A percentile compares a stretch with the other conserved stretches of the same genome.
Conservation (phyloP, 768 basidiomycete species). For the Tricholomella constricta region DNA sequence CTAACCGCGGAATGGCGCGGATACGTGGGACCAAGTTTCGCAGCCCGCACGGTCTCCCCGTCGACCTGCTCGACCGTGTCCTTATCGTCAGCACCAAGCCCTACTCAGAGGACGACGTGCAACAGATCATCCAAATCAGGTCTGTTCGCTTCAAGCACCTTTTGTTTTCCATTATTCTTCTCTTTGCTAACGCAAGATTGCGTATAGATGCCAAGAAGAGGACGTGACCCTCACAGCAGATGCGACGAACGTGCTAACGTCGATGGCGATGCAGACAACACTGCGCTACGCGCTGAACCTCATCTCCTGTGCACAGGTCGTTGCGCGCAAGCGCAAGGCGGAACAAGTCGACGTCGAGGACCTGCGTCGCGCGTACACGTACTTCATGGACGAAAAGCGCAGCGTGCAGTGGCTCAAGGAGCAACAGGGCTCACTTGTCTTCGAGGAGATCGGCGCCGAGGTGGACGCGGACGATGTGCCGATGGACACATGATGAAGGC, state of each 20-base stretch:
- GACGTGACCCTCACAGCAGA: constrained; percentile 81
- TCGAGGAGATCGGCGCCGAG: constrained; percentile 35
- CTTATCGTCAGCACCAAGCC: constrained; percentile 93
- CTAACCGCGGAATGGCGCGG: constrained; percentile 91
- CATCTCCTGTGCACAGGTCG: constrained; percentile 88
- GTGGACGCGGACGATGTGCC: constrained; percentile 33
- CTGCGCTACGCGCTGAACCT: constrained; percentile 93
- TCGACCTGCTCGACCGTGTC: constrained; percentile 92
- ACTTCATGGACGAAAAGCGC: constrained; percentile 92
- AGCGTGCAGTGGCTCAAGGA: constrained; percentile 92
- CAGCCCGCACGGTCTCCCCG: constrained; percentile 92
- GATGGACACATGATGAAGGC: constrained; percentile 24
- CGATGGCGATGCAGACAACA: constrained; percentile 88
- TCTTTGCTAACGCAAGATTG: not conserved
- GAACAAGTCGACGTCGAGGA: constrained; percentile 85
- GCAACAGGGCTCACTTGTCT: constrained; percentile 68
- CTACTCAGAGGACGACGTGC: constrained; percentile 81
- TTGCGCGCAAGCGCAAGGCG: constrained; percentile 81
- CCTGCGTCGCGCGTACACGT: constrained; percentile 78
- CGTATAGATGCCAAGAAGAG: constrained; percentile 84
- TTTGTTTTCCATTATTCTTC: not conserved
- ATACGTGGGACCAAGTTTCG: constrained; percentile 95
- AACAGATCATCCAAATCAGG: constrained; percentile 93
- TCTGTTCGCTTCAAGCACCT: constrained; percentile 32
- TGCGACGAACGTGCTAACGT: constrained; percentile 78